Conservation (phyloP, 371 early-diverging fungal species). For the Mucor sp. region DNA sequence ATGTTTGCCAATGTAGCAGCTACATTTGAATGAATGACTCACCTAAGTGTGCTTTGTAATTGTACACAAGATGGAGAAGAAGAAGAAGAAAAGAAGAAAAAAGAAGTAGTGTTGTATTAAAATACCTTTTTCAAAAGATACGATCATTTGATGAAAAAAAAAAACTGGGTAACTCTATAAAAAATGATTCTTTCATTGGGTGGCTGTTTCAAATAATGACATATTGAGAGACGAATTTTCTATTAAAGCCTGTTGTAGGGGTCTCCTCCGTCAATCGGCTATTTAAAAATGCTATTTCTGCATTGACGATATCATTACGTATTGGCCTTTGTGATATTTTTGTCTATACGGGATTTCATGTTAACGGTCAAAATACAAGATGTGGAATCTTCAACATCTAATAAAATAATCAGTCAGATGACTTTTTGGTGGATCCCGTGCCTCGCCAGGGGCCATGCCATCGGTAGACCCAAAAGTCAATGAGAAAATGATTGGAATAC, state of each 20-base stretch:
- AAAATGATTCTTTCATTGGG: conserved; percentile 1
- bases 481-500: neutral
- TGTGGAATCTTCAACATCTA: neutral
- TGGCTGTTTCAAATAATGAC: conserved; percentile 12
- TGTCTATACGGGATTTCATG: neutral
- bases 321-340: neutral
- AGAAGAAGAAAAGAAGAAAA: conserved; percentile 1
- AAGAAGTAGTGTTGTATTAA: neutral
- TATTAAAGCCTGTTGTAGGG: neutral
- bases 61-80: neutral
- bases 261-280: conserved; percentile 4
- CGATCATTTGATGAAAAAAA: conserved; percentile 9
- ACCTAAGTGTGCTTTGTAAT: neutral
- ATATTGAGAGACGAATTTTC: conserved; percentile 5
- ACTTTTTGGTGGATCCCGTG: neutral
- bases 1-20: no score
- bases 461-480: neutral
- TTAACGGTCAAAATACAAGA: neutral
- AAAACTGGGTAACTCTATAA: neutral
- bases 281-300: conserved; percentile 8
- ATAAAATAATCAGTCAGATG: neutral
- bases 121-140: conserved; percentile 5
- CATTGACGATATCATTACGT: conserved; percentile 31
- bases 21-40: neutral
- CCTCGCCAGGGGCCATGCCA: neutral